Percentiles rank a stretch among this genome's conserved stretches.
Conservation (phyloP, 176 grass and related monocot genomes). For the Aegilops bicornis region DNA sequence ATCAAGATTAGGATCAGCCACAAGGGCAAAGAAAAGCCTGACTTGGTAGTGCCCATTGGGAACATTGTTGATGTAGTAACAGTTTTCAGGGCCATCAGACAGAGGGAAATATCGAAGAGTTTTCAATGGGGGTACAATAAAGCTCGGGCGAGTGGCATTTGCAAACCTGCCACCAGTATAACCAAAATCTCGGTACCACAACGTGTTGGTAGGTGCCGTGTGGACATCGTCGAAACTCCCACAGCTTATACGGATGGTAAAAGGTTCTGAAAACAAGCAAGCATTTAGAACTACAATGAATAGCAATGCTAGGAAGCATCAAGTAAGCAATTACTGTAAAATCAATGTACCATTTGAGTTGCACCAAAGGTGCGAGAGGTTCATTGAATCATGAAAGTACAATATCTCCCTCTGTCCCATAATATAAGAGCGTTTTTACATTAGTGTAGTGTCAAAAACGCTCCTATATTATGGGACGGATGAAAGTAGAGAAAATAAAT, state of each 20-base stretch:
- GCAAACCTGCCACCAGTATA: slow-evolving; percentile 84
- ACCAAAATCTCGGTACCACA: slow-evolving; percentile 96
- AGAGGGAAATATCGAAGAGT: slow-evolving; percentile 83
- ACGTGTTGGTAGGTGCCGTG: slow-evolving; percentile 72
- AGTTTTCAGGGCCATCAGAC: slow-evolving; percentile 95
- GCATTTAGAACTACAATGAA: neutral
- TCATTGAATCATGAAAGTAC: slow-evolving; percentile 7
- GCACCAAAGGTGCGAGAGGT: neutral
- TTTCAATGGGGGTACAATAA: slow-evolving; percentile 79
- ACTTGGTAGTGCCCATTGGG: slow-evolving; percentile 80
- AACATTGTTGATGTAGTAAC: slow-evolving; percentile 78
- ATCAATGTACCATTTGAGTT: slow-evolving; percentile 6
- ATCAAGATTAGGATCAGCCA: slow-evolving; percentile 70
- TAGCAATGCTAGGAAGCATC: neutral
- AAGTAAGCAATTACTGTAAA: neutral
- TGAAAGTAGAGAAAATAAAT: neutral
- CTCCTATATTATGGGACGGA: too few relatives aligned
- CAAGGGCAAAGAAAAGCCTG: slow-evolving; percentile 83
- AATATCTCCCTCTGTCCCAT: neutral
- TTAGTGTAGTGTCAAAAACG: too few relatives aligned
- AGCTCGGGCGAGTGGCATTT: slow-evolving; percentile 73
- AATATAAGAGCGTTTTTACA: too few relatives aligned
- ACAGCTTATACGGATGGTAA: slow-evolving; percentile 90
- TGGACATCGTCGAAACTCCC: slow-evolving; percentile 81
- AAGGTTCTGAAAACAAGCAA: slow-evolving; percentile 73